Evolutionary conservation across 1,284 basidiomycete genomes (phyloP).

Genomic region (Rhodotorula sp.): DNA sequence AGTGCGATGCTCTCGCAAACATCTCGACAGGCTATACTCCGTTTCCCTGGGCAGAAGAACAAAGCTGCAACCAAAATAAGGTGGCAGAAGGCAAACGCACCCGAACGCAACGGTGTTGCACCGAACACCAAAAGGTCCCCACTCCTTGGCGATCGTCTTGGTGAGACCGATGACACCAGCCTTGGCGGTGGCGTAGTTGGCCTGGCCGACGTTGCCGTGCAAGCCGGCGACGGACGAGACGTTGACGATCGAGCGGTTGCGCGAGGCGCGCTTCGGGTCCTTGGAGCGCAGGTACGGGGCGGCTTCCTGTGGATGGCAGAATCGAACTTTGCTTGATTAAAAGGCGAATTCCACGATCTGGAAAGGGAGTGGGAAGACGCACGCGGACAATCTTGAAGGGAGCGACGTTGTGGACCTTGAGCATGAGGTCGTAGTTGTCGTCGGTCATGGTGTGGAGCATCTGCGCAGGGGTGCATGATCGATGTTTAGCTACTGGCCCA

Average conservation of each 20-base stretch:
- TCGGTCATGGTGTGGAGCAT: slow-evolving; percentile 85
- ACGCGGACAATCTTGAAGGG: slow-evolving; percentile 74
- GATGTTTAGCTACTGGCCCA: background rate
- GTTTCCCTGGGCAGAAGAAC: too few relatives aligned
- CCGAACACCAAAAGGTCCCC: slow-evolving; percentile 75
- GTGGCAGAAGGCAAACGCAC: too few relatives aligned
- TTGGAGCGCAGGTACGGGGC: slow-evolving; percentile 63
- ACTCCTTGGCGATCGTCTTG: slow-evolving; percentile 69
- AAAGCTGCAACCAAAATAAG: too few relatives aligned
- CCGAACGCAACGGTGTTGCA: slow-evolving; percentile 72
- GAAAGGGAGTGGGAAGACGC: background rate
- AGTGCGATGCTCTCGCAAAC: too few relatives aligned
- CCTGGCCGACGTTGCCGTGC: slow-evolving; percentile 79
- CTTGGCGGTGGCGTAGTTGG: slow-evolving; percentile 64
- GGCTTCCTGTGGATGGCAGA: slow-evolving; percentile 1
- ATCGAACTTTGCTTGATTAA: slow-evolving; percentile 50
- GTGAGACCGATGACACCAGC: slow-evolving; percentile 72
- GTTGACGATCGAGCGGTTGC: slow-evolving; percentile 66
- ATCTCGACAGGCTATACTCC: too few relatives aligned
- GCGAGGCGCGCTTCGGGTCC: slow-evolving; percentile 55
- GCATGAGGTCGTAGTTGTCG: slow-evolving; percentile 74
- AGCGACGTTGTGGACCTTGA: slow-evolving; percentile 74
- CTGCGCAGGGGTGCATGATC: slow-evolving; percentile 21
- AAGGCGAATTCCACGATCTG: background rate
- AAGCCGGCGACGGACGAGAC: slow-evolving; percentile 72